phyloP scores from a whole-genome alignment of 2,329 filamentous ascomycete species.

The Setomelanomma holmii region DNA sequence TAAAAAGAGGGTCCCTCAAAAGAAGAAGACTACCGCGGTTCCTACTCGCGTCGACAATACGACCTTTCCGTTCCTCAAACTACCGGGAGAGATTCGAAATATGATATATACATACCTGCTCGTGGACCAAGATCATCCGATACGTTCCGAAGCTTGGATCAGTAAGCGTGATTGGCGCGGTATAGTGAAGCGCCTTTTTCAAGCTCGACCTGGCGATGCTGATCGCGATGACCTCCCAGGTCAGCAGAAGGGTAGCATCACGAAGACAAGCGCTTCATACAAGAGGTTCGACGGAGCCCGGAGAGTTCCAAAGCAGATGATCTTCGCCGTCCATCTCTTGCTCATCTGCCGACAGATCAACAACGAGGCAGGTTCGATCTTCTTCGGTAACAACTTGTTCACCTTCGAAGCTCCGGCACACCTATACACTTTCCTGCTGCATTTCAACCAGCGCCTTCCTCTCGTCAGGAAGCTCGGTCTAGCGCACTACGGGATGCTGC shows the following conservation, averaged over 20 bases:
- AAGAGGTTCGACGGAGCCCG: neutral
- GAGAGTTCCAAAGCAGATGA: neutral
- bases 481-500: too few species aligned
- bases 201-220: neutral
- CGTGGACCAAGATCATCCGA: constrained; percentile 2
- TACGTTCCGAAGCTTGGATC: constrained; percentile 1
- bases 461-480: constrained; percentile 2
- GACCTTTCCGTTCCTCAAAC: constrained; percentile 12
- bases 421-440: neutral
- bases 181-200: constrained; percentile 4
- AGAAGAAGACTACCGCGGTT: neutral
- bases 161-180: neutral
- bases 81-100: constrained; percentile 15
- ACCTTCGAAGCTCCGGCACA: neutral
- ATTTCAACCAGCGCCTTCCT: constrained; percentile 1
- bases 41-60: neutral
- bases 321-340: neutral
- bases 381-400: constrained; percentile 11
- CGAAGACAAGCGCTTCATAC: neutral
- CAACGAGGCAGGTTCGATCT: constrained; percentile 1
- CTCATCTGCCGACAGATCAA: constrained; percentile 5
- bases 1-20: neutral
- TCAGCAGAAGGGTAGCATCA: constrained; percentile 1
- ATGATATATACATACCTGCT: constrained; percentile 12
- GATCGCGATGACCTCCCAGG: constrained; percentile 4